Evolutionary conservation across 2,329 filamentous ascomycete genomes (phyloP).

Genomic region (Talaromyces rugulosus): DNA sequence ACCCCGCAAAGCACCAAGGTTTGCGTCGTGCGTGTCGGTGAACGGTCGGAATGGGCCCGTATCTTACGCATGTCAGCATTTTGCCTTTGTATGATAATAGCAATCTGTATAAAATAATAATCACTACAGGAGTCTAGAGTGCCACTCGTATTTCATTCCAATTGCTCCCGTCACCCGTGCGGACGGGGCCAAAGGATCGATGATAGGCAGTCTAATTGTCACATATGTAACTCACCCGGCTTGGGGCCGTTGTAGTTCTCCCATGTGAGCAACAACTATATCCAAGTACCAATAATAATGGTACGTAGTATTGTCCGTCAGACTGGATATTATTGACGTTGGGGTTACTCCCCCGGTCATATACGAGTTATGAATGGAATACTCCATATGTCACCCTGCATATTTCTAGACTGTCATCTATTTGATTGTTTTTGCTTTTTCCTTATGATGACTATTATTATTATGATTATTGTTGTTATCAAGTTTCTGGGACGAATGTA

Average conservation of each 20-base stretch:
- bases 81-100: background rate
- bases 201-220: background rate
- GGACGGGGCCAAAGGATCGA: background rate
- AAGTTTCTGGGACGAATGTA: background rate
- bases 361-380: background rate
- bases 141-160: background rate
- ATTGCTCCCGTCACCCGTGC: background rate
- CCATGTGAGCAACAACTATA: background rate
- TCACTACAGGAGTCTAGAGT: background rate
- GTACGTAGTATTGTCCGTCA: too few species aligned
- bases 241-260: background rate
- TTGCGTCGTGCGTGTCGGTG: background rate
- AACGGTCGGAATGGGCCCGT: background rate
- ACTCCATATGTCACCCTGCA: background rate
- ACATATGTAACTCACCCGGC: background rate
- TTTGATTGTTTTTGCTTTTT: background rate
- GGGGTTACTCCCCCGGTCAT: background rate
- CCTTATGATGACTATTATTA: background rate
- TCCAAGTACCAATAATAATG: background rate
- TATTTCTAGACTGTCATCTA: background rate
- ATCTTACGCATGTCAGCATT: background rate
- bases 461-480: background rate
- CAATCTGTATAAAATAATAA: too few species aligned
- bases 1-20: background rate
- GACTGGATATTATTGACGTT: background rate